Evolutionary conservation across 2,329 filamentous ascomycete species (phyloP), one percentile per base, ranked within the genome.

Genomic region (Aureobasidium melanogenum): DNA sequence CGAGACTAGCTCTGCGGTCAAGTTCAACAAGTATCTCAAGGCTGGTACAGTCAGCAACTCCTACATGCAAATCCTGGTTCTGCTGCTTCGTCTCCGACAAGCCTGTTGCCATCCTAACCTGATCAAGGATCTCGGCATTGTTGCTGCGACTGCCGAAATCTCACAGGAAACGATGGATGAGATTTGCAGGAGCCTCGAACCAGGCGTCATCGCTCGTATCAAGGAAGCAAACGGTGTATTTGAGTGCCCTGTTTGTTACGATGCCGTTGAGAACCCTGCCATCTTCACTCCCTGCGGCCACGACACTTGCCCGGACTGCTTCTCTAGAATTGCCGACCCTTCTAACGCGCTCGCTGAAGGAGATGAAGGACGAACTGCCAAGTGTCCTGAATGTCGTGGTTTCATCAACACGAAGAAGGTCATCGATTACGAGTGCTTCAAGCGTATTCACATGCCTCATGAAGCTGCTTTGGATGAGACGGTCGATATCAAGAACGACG

Each of bases 251-350:
- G 85, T 94, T 22, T 96, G 91, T 71, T 86, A 88, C 62, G 91
- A 96, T 68, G 85, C 80, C 2, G 84, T 87, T 7, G 79, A 82
- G 15, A 91, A 92, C 64, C 88, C 89, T 0, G 83, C 83, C 3
- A 89, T 96, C 64, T 87, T 92, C 71, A 79, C 90, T 56, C 90
- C 90, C 1, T 96, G 91, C 69, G 91, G 91, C 1, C 91, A 96
- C 69, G 84, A 87, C 63, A 85, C 85, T 26, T 96, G 91, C 72
- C 77, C 81, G 0, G 87, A 91, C 64, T 96, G 91, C 70, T 85
- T 94, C 63, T 80, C 84, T 6, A 84, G 82, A 60, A 80, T 95
- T 50, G 80, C 80, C 0, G 88, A 90, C 64, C 84, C 85, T 3
- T 74, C 79, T 1, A 76, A 79, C 59, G 77, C 77, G 17, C 75